phyloP scores from a whole-genome alignment of 148 eudicot genomes.

The Beta vulgaris region DNA sequence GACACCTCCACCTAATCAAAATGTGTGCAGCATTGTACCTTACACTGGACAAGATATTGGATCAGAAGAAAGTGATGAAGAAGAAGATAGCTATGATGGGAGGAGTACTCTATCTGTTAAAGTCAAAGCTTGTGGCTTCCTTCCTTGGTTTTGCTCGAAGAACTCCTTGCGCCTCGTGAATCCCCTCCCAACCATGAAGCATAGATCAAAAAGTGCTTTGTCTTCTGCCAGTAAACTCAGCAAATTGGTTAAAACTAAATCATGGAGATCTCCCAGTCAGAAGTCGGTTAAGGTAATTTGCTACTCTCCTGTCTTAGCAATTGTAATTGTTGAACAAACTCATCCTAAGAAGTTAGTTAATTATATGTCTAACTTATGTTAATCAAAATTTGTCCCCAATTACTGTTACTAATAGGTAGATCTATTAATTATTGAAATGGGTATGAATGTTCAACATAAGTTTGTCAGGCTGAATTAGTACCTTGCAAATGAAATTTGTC shows the following conservation, averaged over 20 bases:
- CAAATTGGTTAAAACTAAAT: constrained; percentile 45
- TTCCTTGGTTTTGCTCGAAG: constrained; percentile 85
- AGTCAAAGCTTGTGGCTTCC: constrained; percentile 60
- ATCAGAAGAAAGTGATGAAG: constrained; percentile 44
- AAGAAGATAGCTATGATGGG: constrained; percentile 28
- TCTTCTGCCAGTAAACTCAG: constrained; percentile 46
- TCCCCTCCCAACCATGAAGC: constrained; percentile 65
- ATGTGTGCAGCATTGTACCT: constrained; percentile 34
- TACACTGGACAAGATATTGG: constrained; percentile 39
- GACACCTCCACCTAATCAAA: constrained; percentile 40
- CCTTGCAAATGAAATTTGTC: too few species aligned
- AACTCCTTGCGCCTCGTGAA: constrained; percentile 63
- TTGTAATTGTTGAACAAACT: neutral
- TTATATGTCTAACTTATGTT: neutral
- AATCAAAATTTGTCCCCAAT: too few species aligned
- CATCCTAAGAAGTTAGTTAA: neutral
- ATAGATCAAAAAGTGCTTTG: constrained; percentile 37
- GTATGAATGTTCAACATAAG: neutral
- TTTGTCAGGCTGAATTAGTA: too few species aligned
- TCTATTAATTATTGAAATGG: neutral
- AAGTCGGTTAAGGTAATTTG: constrained; percentile 46
- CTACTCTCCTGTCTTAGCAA: neutral
- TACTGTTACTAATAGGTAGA: too few species aligned
- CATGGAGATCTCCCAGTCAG: constrained; percentile 53
- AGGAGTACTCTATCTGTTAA: constrained; percentile 36